Evolutionary conservation across 2,329 filamentous ascomycete species (phyloP).

Genomic region (Alternaria sp.): DNA sequence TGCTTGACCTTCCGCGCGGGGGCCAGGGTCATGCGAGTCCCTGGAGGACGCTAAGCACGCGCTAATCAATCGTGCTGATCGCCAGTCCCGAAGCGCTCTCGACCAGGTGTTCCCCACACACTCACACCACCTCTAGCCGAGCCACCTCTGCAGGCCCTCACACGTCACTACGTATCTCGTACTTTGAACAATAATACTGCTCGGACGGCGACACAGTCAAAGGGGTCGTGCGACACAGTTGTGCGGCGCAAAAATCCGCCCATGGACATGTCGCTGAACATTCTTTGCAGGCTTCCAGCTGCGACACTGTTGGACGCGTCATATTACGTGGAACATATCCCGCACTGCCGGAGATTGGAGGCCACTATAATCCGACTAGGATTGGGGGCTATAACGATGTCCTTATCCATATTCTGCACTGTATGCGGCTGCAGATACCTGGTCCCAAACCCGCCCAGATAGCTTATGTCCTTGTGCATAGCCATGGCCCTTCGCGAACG

Average conservation of each 20-base stretch:
- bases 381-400: conserved; percentile 3
- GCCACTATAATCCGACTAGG: conserved; percentile 3
- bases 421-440: conserved; percentile 17
- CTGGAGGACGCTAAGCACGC: conserved; percentile 15
- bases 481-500: conserved; percentile 20
- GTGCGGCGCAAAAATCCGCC: background rate
- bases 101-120: conserved; percentile 14
- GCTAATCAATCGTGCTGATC: conserved; percentile 19
- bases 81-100: conserved; percentile 24
- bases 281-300: background rate
- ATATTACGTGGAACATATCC: conserved; percentile 2
- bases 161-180: conserved; percentile 7
- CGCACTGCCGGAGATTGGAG: conserved; percentile 13
- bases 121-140: conserved; percentile 10
- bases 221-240: background rate
- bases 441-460: conserved; percentile 12
- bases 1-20: conserved; percentile 15
- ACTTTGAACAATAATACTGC: background rate
- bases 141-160: conserved; percentile 1
- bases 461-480: conserved; percentile 15
- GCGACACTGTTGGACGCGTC: conserved; percentile 1
- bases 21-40: conserved; percentile 27
- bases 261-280: background rate
- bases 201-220: background rate
- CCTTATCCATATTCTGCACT: conserved; percentile 13